Conservation (phyloP, 441 rosid genomes). For the Euphorbia corollata region DNA sequence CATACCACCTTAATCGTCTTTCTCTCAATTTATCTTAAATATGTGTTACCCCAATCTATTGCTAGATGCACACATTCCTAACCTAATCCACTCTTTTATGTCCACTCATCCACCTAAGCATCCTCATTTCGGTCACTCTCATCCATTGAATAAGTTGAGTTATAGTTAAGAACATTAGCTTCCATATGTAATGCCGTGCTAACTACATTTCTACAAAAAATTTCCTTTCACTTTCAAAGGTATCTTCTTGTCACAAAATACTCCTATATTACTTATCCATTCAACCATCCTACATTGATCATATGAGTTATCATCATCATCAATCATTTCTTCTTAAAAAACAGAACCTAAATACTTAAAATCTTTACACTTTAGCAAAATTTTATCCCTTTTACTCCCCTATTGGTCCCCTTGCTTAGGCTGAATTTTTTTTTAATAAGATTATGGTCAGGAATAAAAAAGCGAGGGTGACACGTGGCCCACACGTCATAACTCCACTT, state of each 20-base stretch:
- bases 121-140: background rate
- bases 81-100: background rate
- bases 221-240: background rate
- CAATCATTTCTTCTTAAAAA: background rate
- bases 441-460: no score
- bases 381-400: background rate
- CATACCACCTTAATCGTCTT: background rate
- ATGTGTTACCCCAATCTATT: background rate
- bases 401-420: no score
- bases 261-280: no score
- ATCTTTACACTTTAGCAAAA: background rate
- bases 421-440: no score
- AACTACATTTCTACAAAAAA: background rate
- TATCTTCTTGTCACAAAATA: no score
- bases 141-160: background rate
- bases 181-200: background rate
- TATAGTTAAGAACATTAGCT: background rate
- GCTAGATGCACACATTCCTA: background rate
- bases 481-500: no score
- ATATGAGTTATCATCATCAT: no score
- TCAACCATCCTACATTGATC: no score
- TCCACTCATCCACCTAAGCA: background rate
- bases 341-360: background rate
- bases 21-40: background rate
- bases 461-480: no score